Evolutionary conservation across 1,284 basidiomycete species (phyloP), one percentile per base, ranked within the genome.

Genomic region (Porogramme epimiltina): DNA sequence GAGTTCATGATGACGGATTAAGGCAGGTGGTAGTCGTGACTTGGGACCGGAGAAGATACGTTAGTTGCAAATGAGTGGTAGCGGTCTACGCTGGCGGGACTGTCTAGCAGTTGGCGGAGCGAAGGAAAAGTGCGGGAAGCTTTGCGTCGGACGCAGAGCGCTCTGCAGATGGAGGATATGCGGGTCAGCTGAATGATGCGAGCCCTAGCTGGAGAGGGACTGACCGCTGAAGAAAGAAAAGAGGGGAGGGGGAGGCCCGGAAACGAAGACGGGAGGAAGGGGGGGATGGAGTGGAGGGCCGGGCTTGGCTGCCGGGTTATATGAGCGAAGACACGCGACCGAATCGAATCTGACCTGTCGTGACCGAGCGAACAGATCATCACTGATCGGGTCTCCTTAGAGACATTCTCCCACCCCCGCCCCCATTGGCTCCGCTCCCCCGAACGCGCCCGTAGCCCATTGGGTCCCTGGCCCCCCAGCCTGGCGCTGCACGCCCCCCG

Each of bases 61-160:
- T 64, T 66, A 70, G 66, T 67, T 66, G 66, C 70, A 69, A 72
- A 72, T 44, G 64, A 70, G 72, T 69, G 66, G 58, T 67, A 84
- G 85, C 85, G 85, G 73, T 88, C 84, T 81, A 87, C 85, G 85
- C 85, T 84, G 73, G 51, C 58, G 45, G 55, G 60, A 66, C 67
- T 69, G 67, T 62, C 66, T 67, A 66, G 67, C 67, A 69, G 67
- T 57, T 49, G 46, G 53, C 57, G 56, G 52, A 56, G 63, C n/a
- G 59, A 56, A 60, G 58, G 60, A 57, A 60, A 47, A 19, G 52
- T 60, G 63, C 63, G 62, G 60, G 41, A 66, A 63, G 72, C 71
- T 54, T 44, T 62, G 62, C 75, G 70, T 66, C 58, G 62, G 47
- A 57, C 56, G 60, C 66, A 59, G 51, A 61, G 62, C 61, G 60